Base-by-base conservation (phyloP, 2,329 filamentous ascomycete genomes). In the Tympanopsis confertula region DNA sequence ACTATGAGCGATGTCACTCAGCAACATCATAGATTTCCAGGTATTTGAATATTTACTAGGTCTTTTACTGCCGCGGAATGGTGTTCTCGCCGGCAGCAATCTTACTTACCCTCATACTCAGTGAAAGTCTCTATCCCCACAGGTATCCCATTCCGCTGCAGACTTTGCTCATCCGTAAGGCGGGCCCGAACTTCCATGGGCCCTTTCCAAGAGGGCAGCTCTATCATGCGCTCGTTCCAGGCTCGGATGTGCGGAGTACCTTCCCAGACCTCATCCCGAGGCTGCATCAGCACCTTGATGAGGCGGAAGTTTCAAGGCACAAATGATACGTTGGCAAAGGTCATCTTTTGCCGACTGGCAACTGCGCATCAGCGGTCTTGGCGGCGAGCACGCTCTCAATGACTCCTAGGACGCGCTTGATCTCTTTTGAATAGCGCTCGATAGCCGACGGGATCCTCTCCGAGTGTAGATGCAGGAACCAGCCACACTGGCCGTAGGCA, bases 161-260 rank as follows among this genome's bases (percentile, higher is more conserved):
- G 37, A 2, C 53, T 54, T 38, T 61, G 55, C 38, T 58, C 55
- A 10, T 59, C 55, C 55, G 61, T 58, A 5, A 59, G 41, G 5
- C 42, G 38, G 4, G 43, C 53, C 1, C 54, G 48, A 10, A 35
- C 42, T 32, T 57, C 49, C 53, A 60, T 58, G 18, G 41, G 39
- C 12, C 45, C 45, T 41, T 52, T 55, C 57, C 55, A 61, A 3
- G 51, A 52, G 1, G 49, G 49, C 13, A 52, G 46, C 5, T 29
- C 41, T 2, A 47, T 39, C 56, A 63, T 59, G 1, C 48, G 37
- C 41, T 56, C 52, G 37, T 59, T 55, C 59, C 58, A 63, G 3
- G 46, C 50, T n/a, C 48, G 38, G 1, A 53, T 52, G 17, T 51
- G 45, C 2, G 52, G 49, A 1, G 42, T 13, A 5, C 46, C 48